Conservation (phyloP, 1,284 basidiomycete species). For the Leccinum solheimii region DNA sequence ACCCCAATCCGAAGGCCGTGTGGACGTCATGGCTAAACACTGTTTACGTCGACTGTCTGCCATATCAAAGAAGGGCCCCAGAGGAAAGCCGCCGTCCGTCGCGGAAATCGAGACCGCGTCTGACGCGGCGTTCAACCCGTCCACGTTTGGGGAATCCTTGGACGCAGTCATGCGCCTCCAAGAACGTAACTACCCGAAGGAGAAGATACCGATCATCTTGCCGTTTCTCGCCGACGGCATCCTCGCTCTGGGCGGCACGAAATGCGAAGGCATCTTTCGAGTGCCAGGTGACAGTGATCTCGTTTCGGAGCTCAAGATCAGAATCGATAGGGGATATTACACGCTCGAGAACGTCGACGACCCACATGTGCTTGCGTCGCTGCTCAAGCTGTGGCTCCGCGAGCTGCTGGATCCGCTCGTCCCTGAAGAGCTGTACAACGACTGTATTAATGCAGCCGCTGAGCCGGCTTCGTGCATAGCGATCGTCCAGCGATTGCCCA, state of each 20-base stretch:
- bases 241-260: constrained; percentile 80
- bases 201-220: constrained; percentile 86
- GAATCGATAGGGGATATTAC: constrained; percentile 89
- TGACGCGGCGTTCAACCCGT: constrained; percentile 91
- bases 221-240: constrained; percentile 91
- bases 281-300: constrained; percentile 86
- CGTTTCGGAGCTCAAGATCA: constrained; percentile 81
- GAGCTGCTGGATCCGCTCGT: constrained; percentile 88
- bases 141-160: constrained; percentile 87
- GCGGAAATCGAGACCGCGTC: constrained; percentile 89
- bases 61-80: constrained; percentile 77
- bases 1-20: constrained; percentile 65
- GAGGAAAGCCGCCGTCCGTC: constrained; percentile 76
- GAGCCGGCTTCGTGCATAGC: constrained; percentile 69
- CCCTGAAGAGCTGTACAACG: constrained; percentile 84
- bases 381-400: constrained; percentile 90
- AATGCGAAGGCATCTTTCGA: constrained; percentile 87
- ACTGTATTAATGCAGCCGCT: constrained; percentile 72
- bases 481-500: constrained; percentile 76
- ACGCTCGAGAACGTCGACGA: constrained; percentile 85
- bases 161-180: constrained; percentile 82
- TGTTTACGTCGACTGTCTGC: constrained; percentile 71
- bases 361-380: constrained; percentile 82
- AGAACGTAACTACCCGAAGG: constrained; percentile 77
- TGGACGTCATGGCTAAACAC: constrained; percentile 89